Evolutionary conservation across 2,329 filamentous ascomycete species (phyloP).

Genomic region (Colletotrichum falcatum): DNA sequence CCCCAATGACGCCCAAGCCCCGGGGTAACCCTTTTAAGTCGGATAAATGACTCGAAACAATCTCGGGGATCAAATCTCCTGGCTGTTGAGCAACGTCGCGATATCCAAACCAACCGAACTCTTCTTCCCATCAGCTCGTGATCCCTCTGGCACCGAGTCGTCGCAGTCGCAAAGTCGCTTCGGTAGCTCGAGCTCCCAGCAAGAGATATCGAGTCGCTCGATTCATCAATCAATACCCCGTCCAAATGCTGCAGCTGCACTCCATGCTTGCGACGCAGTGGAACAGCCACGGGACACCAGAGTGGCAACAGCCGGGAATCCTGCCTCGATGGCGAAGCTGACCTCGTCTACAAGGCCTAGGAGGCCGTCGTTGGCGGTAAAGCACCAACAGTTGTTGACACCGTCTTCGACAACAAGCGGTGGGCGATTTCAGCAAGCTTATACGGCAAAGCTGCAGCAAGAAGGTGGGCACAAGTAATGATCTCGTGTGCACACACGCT

Average conservation of each 20-base stretch:
- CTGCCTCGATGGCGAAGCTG: slow-evolving; percentile 58
- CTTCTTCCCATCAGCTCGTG: slow-evolving; percentile 51
- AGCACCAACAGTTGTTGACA: slow-evolving; percentile 56
- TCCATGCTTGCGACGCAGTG: slow-evolving; percentile 25
- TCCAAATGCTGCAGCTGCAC: slow-evolving; percentile 12
- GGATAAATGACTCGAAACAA: slow-evolving; percentile 74
- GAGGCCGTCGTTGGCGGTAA: slow-evolving; percentile 58
- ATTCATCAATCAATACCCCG: neutral
- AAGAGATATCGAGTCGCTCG: slow-evolving; percentile 14
- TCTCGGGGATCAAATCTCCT: slow-evolving; percentile 67
- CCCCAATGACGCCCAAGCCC: slow-evolving; percentile 31
- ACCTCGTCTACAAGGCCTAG: slow-evolving; percentile 58
- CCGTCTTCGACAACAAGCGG: slow-evolving; percentile 51
- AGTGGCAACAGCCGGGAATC: slow-evolving; percentile 16
- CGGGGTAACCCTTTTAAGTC: slow-evolving; percentile 42
- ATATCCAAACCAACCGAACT: slow-evolving; percentile 54
- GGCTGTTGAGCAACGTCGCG: slow-evolving; percentile 64
- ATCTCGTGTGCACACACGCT: neutral
- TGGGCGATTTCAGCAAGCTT: slow-evolving; percentile 43
- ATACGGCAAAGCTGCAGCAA: slow-evolving; percentile 40
- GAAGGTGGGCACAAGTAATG: slow-evolving; percentile 25
- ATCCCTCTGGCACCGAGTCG: slow-evolving; percentile 43
- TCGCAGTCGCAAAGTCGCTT: slow-evolving; percentile 36
- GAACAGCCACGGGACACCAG: slow-evolving; percentile 30
- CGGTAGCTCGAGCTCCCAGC: slow-evolving; percentile 28